Evolutionary conservation across 1,139 yeast species (phyloP), one percentile per base, ranked within the genome.

Genomic region (Geotrichum klebahnii): DNA sequence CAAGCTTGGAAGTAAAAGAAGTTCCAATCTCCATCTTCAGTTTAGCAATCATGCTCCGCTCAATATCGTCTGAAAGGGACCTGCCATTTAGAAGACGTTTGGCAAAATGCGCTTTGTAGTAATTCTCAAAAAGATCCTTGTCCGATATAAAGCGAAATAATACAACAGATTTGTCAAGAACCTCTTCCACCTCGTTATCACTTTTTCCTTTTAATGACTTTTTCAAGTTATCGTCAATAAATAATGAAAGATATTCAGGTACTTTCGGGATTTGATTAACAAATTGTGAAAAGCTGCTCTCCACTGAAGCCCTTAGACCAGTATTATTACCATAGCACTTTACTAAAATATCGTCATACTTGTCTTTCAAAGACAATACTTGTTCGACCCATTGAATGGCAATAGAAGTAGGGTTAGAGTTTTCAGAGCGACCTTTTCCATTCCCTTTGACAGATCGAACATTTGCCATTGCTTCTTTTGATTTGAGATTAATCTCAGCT

Each of bases 91-190:
- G 73, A 32, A 82, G 64, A 53, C 98, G 72, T 63, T 87, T 88
- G 1, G 97, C 97, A 56, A 92, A 75, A 68, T 88, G 96, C 50
- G 84, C 85, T 59, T 90, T 90, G 67, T 88, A 92, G 57, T 84
- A 82, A 31, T 79, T 81, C 65, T 88, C 96, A 67, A 92, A 92
- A 34, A 87, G 73, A 66, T 92, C 97, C 63, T 88, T 90, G 60
- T 92, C 97, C 49, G 79, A 75, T 37, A 92, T 75, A 59, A 79
- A 82, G 51, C 83, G 72, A 61, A 89, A 81, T 40, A 92, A 74
- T 32, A 73, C 67, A 9, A 84, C 74, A 0, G 89, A 77, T 39
- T 77, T 76, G 43, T 73, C 73, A 42, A 88, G 68, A 8, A 79
- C 70, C 1, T 68, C 74, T 53, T 82, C 88, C 1, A 79, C 69